Base-by-base conservation (phyloP, 2,329 filamentous ascomycete genomes). In the Shiraia bambusicola region DNA sequence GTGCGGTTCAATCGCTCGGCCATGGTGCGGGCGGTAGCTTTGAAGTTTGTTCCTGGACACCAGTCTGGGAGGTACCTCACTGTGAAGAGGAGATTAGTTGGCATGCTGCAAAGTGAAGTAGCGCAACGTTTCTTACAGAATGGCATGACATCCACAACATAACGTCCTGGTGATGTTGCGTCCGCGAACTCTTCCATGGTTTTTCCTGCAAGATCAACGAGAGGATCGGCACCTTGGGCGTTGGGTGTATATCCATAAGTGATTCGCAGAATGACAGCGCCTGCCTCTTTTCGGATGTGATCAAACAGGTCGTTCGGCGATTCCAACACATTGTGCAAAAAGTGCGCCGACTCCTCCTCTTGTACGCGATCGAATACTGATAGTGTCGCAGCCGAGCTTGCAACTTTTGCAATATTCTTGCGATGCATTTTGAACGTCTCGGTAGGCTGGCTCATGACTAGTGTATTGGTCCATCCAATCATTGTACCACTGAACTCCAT, bases 61-160 rank as follows among this genome's bases (percentile, higher is more conserved):
- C 74, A 76, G 3, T 73, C 65, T 0, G 76, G 75, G 0, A 76
- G 37, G 41, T 71, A 61, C 56, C 54, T 61, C 31, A 74, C 66
- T 61, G 26, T 3, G 3, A 2, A 2, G 10, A 24, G 40, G 28
- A 33, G 6, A 11, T 28, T 37, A 41, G 11, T 8, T 9, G 4
- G 2, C 13, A 12, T 3, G 9, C 30, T 13, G 35, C 17, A 22
- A 17, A 6, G 22, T 28, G 7, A 11, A 3, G 6, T 15, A 6
- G 22, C 8, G 6, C 11, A 24, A 11, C 7, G 4, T n/a, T 6
- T 53, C 58, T 66, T 54, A 65, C 72, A 49, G 29, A 67, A 68
- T 1, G 75, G 75, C 7, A 78, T 50, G 3, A 73, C 54, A 41
- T 78, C 76, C 3, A 78, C 75, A 2, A 69, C 45, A 69, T 69